Evolutionary conservation across 2,329 filamentous ascomycete species (phyloP).

Genomic region (Stachybotrys chartarum): DNA sequence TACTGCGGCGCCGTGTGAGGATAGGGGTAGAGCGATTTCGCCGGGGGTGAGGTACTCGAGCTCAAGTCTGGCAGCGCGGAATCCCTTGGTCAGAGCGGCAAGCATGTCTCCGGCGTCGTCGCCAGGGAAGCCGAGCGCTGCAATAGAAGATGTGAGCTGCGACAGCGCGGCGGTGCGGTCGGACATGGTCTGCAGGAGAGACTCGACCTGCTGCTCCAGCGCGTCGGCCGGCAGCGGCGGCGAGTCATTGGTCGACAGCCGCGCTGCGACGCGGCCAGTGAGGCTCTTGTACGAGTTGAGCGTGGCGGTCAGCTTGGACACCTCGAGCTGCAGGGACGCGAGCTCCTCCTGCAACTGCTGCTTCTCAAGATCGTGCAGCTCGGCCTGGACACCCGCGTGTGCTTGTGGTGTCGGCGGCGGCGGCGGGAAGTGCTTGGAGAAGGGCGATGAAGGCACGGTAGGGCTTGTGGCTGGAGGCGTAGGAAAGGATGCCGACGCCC

Average conservation of each 20-base stretch:
- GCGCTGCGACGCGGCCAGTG: conserved; percentile 25
- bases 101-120: conserved; percentile 41
- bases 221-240: conserved; percentile 12
- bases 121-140: conserved; percentile 43
- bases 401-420: conserved; percentile 16
- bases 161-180: conserved; percentile 41
- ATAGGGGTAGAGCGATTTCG: conserved; percentile 46
- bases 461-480: conserved; percentile 51
- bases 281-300: conserved; percentile 40
- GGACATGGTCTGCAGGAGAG: conserved; percentile 36
- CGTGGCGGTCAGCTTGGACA: conserved; percentile 37
- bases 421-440: conserved; percentile 13
- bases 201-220: conserved; percentile 35
- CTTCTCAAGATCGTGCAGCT: conserved; percentile 34
- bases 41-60: conserved; percentile 56
- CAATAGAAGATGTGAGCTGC: conserved; percentile 37
- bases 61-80: conserved; percentile 52
- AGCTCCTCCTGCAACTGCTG: conserved; percentile 38
- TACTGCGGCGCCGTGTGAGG: conserved; percentile 45
- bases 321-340: conserved; percentile 38
- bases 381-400: conserved; percentile 29
- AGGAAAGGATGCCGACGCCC: conserved; percentile 37
- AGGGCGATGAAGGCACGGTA: conserved; percentile 28
- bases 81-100: conserved; percentile 35
- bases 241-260: conserved; percentile 19